Percentiles rank a stretch among this genome's conserved stretches.
phyloP scores from a whole-genome alignment of 164 flowering plant species.

The Warburgia ugandensis region DNA sequence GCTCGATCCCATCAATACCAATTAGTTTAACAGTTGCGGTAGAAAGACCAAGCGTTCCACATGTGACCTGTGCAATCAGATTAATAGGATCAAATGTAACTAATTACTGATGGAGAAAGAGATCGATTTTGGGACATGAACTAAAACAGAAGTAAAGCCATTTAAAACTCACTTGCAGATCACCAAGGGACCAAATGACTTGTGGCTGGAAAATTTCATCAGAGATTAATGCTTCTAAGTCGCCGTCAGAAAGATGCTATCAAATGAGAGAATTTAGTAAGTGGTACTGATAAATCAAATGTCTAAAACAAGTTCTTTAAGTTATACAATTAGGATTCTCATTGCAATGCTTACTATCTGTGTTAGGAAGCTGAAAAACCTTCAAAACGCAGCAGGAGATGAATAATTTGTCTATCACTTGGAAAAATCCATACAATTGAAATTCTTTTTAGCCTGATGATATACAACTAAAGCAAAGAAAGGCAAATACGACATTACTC shows the following conservation, averaged over 20 bases:
- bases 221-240: conserved; percentile 73
- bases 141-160: background rate
- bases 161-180: conserved; percentile 56
- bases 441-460: no score
- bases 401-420: no score
- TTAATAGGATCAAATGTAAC: conserved; percentile 1
- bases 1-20: conserved; percentile 58
- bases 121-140: no score
- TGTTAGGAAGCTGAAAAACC: no score
- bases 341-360: no score
- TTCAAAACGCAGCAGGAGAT: no score
- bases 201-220: conserved; percentile 94
- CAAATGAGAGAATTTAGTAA: conserved; percentile 12
- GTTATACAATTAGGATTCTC: background rate
- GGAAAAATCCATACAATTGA: no score
- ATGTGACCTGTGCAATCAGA: conserved; percentile 54
- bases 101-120: background rate
- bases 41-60: conserved; percentile 93
- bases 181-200: conserved; percentile 68
- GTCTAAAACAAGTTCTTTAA: background rate
- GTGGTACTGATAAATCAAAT: background rate
- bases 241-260: conserved; percentile 81
- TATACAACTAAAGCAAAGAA: no score
- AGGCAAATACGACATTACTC: no score
- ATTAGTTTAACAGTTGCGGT: conserved; percentile 81